Evolutionary conservation across 306 rosid genomes (phyloP).

Genomic region (Betula pendula): DNA sequence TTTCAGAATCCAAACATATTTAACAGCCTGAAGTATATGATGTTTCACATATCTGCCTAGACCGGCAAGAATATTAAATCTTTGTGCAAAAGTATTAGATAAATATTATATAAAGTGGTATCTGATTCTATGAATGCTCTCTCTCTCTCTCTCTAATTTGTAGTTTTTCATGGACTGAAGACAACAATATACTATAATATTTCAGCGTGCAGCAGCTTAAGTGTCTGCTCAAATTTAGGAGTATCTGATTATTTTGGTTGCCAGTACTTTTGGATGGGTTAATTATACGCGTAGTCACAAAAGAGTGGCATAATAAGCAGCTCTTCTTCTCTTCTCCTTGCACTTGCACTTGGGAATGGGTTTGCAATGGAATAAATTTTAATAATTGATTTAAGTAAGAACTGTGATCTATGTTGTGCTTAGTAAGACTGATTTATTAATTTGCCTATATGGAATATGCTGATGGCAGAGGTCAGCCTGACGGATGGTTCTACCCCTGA

Average conservation of each 20-base stretch:
- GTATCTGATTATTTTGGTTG: background rate
- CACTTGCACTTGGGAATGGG: background rate
- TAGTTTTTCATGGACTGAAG: too few relatives aligned
- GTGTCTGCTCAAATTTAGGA: constrained; percentile 11
- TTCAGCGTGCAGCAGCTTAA: background rate
- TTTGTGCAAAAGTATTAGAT: too few relatives aligned
- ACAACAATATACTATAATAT: too few relatives aligned
- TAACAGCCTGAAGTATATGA: background rate
- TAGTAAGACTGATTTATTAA: background rate
- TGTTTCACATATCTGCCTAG: background rate
- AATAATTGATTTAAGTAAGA: background rate
- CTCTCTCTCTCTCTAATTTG: background rate
- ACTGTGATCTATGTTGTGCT: background rate
- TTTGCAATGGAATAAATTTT: background rate
- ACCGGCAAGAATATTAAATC: background rate
- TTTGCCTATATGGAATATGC: background rate
- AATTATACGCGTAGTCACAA: background rate
- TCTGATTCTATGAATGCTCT: background rate
- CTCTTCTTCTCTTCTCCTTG: background rate
- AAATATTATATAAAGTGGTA: background rate
- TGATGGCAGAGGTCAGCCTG: background rate
- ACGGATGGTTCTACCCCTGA: too few relatives aligned
- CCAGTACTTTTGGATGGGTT: background rate
- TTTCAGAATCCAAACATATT: background rate
- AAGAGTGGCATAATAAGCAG: background rate